Conservation (phyloP, 305 asterid species). For the Rubia occidens region DNA sequence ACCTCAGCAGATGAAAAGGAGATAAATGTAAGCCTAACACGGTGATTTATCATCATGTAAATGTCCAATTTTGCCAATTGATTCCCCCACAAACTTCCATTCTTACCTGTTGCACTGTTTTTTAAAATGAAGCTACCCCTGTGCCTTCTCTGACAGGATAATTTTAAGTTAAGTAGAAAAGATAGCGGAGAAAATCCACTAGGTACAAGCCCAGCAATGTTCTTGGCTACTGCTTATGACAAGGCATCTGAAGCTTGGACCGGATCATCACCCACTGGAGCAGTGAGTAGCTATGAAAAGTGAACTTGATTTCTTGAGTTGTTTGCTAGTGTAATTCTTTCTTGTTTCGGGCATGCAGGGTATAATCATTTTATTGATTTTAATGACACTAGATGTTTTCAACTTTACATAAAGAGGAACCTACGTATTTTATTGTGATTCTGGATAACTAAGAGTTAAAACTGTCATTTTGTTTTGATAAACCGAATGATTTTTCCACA, state of each 20-base stretch:
- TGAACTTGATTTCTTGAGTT: conserved; percentile 2
- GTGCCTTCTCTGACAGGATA: conserved; percentile 39
- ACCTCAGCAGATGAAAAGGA: conserved; percentile 68
- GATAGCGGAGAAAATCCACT: conserved; percentile 37
- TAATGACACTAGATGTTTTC: background rate
- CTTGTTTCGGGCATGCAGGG: background rate
- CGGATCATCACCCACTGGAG: conserved; percentile 51
- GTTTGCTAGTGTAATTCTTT: conserved; percentile 3
- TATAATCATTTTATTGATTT: background rate
- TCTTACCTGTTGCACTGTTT: background rate
- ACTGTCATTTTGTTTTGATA: background rate
- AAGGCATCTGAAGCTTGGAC: conserved; percentile 89
- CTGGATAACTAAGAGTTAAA: background rate
- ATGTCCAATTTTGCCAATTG: background rate
- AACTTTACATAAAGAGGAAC: background rate
- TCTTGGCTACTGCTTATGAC: conserved; percentile 76
- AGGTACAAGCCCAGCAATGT: conserved; percentile 60
- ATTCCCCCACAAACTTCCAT: background rate
- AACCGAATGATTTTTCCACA: background rate
- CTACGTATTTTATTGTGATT: background rate
- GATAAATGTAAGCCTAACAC: conserved; percentile 46
- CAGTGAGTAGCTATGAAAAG: conserved; percentile 41
- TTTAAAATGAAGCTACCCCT: conserved; percentile 13
- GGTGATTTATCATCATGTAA: background rate
- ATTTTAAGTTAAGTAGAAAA: conserved; percentile 57